Evolutionary conservation across 2,329 filamentous ascomycete species (phyloP), one percentile per base, ranked within the genome.

Genomic region (Nemania bipapillata): DNA sequence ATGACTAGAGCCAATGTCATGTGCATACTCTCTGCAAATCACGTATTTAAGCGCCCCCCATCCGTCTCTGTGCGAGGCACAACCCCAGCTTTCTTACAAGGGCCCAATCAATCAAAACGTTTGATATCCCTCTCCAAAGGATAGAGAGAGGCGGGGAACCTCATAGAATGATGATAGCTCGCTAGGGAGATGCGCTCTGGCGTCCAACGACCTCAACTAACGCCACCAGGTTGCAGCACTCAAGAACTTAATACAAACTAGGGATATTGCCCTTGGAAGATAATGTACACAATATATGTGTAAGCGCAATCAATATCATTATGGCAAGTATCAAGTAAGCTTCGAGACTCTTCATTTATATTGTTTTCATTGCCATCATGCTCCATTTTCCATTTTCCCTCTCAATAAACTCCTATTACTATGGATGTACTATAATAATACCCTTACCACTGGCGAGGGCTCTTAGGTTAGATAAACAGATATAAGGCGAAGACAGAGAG

Each of bases 1-100:
- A 53, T 63, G 53, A 35, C 53, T 42, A 55, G 24, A 12, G 53
- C 26, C 17, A 58, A 15, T 35, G 61, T 57, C 64, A 66, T 60
- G 50, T 58, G 35, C 57, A 47, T 42, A 26, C 9, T 20, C n/a
- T 17, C 24, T 20, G 40, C 56, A 59, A 64, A 65, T 64, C 66
- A 65, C n/a, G 24, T 49, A 40, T 26, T 22, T 64, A 45, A 45
- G 30, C 47, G 30, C 26, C 53, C 56, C 45, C 62, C 35, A 50
- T 53, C 53, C 56, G 45, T 65, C 35, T 55, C 57, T 37, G n/a
- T 45, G 30, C 15, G 37, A 53, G 11, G n/a, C 49, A 55, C 35
- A 24, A 24, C 63, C 62, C 30, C 52, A 55, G 62, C 11, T 42
- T 50, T 50, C 24, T 49, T 20, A n/a, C 30, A 65, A 52, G 54